Base-by-base conservation (phyloP, 2,329 filamentous ascomycete genomes). In the Sporothrix dimorphospora region DNA sequence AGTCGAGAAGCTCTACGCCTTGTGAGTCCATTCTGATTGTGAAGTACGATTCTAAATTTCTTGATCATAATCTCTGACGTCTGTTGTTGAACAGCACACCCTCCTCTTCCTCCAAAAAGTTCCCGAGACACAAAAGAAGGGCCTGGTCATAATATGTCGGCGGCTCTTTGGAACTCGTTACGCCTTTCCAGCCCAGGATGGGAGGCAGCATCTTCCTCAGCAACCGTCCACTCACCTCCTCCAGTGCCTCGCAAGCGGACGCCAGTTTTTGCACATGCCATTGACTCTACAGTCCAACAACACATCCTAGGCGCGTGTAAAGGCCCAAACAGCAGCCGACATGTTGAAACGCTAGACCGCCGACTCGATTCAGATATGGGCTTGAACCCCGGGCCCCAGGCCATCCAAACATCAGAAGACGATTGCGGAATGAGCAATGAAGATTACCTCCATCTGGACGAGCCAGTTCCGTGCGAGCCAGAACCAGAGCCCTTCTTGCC, bases 1-100 rank as follows among this genome's bases (percentile, higher is more conserved):
- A 86, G 76, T 86, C 84, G 40, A 74, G 75, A 51, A 79, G 77
- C 53, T 42, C 47, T 7, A 66, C 70, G 3, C 53, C 73, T 8
- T 53, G 75, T 75, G 59, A 66, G 72, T 34, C 2, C 1, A 55
- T 19, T 12, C 27, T 47, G 42, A 19, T 6, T n/a, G 19, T 6
- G 19, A 14, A 4, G 7, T 40, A n/a, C 9, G 6, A 34, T 34
- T 34, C 6, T 34, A 34, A 3, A 34, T 34, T 34, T 6, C 30
- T 24, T 21, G 4, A 4, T 38, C 11, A 12, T 65, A 16, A 8
- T 40, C 6, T 12, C 27, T 53, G 19, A 40, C 34, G 4, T n/a
- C n/a, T 51, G 34, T 45, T 16, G 19, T 16, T 57, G 53, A 4
- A 45, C 16, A 72, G 66, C 67, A n/a, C 63, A 38, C 24, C 14